phyloP scores from a whole-genome alignment of 129 eudicot species.

The Flaveria sonorensis region DNA sequence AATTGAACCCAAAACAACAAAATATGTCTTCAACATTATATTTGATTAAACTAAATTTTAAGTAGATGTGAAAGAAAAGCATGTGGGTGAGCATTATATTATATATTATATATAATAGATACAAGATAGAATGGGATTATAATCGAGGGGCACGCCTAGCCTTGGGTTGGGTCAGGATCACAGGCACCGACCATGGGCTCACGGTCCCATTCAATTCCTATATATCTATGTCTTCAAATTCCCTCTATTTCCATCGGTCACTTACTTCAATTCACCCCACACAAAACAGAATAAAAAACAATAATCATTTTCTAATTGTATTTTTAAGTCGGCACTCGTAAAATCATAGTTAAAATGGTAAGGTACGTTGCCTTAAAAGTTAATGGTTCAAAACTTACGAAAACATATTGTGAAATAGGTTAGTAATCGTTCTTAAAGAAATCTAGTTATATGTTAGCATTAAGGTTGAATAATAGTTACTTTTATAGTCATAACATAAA shows the following conservation, averaged over 20 bases:
- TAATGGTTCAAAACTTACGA: too few species aligned
- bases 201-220: conserved; percentile 27
- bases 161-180: conserved; percentile 71
- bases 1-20: neutral
- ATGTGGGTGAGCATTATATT: conserved; percentile 57
- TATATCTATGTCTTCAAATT: neutral
- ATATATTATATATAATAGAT: conserved; percentile 14
- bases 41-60: neutral
- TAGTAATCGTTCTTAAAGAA: too few species aligned
- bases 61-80: conserved; percentile 11
- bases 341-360: too few species aligned
- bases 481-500: too few species aligned
- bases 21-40: too few species aligned
- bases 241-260: conserved; percentile 11
- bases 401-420: too few species aligned
- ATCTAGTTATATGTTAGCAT: too few species aligned
- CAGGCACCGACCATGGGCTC: conserved; percentile 47
- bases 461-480: too few species aligned
- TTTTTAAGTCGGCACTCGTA: too few species aligned
- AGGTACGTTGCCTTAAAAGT: too few species aligned
- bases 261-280: conserved; percentile 10
- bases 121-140: conserved; percentile 31
- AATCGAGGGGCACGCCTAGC: conserved; percentile 73
- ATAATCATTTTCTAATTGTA: too few species aligned
- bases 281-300: neutral